Conservation (phyloP, 2,329 filamentous ascomycete genomes). For the Arthrinium phaeospermum region DNA sequence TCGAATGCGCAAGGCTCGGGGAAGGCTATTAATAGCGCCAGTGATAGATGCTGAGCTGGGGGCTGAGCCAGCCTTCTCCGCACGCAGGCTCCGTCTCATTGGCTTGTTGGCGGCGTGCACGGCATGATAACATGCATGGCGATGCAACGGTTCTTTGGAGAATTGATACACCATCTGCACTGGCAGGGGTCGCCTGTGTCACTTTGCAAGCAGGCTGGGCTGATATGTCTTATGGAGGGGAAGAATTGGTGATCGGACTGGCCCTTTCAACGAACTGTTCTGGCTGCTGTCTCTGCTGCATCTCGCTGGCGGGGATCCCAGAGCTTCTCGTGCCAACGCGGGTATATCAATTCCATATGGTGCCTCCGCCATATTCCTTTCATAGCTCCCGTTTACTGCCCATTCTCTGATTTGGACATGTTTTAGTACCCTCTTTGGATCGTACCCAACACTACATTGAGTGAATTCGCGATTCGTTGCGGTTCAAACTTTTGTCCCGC, state of each 20-base stretch:
- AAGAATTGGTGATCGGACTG: neutral
- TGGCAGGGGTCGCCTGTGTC: neutral
- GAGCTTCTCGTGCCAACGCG: neutral
- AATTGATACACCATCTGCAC: neutral
- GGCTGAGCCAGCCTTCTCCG: slow-evolving; percentile 10
- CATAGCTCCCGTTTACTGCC: neutral
- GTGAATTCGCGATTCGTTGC: neutral
- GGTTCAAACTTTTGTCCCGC: neutral
- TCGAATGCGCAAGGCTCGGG: neutral
- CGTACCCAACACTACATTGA: neutral
- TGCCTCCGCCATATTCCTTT: neutral
- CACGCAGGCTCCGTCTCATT: neutral
- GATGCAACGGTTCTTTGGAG: neutral
- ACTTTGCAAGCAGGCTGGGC: neutral
- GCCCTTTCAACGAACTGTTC: neutral
- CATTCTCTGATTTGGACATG: neutral
- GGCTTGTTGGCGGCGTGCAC: neutral
- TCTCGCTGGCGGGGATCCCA: too few species aligned
- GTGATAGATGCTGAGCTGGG: neutral
- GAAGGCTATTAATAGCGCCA: neutral
- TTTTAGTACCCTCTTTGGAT: neutral
- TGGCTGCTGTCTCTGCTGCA: too few species aligned
- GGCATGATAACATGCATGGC: neutral
- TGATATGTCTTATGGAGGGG: neutral
- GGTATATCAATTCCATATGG: neutral